Evolutionary conservation across 192 early-diverging fungal species (phyloP).

Genomic region (Chytriomyces sp.): DNA sequence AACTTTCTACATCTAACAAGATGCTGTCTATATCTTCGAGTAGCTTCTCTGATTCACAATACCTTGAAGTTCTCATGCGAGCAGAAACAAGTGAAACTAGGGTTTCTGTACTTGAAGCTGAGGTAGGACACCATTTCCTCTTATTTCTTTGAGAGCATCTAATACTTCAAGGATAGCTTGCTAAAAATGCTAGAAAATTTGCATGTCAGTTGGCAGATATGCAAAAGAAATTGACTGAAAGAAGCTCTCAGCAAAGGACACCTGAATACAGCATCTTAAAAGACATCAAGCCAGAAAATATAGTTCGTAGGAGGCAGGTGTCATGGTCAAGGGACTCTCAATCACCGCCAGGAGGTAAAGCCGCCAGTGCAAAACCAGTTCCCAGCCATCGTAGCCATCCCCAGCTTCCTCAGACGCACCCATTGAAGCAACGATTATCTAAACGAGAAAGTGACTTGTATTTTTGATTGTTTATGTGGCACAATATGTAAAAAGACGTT

Average conservation of each 20-base stretch:
- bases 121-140: constrained; percentile 20
- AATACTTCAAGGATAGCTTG: too few relatives aligned
- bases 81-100: constrained; percentile 44
- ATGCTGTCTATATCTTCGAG: background rate
- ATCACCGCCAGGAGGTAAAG: too few relatives aligned
- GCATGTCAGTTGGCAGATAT: constrained; percentile 14
- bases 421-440: too few relatives aligned
- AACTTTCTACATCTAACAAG: background rate
- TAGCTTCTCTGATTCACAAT: background rate
- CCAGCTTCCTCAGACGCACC: too few relatives aligned
- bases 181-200: constrained; percentile 13
- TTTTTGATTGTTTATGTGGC: background rate
- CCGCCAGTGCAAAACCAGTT: too few relatives aligned
- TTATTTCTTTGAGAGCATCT: constrained; percentile 1
- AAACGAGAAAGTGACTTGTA: too few relatives aligned
- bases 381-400: too few relatives aligned
- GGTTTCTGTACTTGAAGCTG: constrained; percentile 35
- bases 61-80: constrained; percentile 34
- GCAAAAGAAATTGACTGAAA: constrained; percentile 2
- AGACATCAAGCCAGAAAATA: too few relatives aligned
- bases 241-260: too few relatives aligned
- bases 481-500: too few relatives aligned
- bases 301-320: too few relatives aligned
- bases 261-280: background rate
- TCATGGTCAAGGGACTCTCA: too few relatives aligned